Conservation (phyloP, 306 rosid genomes). For the Cyamopsis tetragonoloba region DNA sequence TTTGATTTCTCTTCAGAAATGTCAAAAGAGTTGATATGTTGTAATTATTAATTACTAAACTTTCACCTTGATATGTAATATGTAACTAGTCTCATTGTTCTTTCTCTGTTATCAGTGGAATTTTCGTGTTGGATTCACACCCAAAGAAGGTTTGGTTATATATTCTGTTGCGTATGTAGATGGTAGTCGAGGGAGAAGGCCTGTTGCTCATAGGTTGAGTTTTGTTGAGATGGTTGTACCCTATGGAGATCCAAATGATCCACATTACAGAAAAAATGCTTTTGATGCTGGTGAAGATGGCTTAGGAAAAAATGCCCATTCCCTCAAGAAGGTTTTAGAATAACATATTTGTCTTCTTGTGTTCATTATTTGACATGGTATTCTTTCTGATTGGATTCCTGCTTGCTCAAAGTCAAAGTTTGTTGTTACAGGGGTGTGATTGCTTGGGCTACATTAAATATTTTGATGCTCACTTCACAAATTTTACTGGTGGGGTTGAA, state of each 20-base stretch:
- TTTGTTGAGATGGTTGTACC: constrained; percentile 97
- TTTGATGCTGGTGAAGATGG: constrained; percentile 98
- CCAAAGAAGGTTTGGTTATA: constrained; percentile 88
- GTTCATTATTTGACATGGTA: not conserved
- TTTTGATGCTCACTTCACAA: constrained; percentile 89
- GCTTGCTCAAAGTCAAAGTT: constrained; percentile 29
- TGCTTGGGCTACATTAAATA: constrained; percentile 89
- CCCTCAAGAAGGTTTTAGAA: constrained; percentile 71
- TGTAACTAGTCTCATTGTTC: constrained; percentile 4
- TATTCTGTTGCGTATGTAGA: constrained; percentile 87
- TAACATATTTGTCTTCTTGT: not conserved
- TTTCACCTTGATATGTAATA: not conserved
- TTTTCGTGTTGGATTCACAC: constrained; percentile 85
- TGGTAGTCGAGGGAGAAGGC: constrained; percentile 86
- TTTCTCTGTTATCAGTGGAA: constrained; percentile 67
- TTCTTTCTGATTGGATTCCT: not conserved
- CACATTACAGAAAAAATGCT: constrained; percentile 92
- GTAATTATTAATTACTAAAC: not conserved
- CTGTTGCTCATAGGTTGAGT: constrained; percentile 85
- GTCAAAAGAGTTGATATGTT: not conserved
- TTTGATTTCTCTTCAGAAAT: not conserved
- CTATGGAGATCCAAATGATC: constrained; percentile 90
- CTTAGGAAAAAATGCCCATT: constrained; percentile 90
- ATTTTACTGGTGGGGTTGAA: constrained; percentile 89
- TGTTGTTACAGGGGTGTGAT: constrained; percentile 68